Evolutionary conservation across 2,329 filamentous ascomycete genomes (phyloP).

Genomic region (Chaetomiaceae sp.): DNA sequence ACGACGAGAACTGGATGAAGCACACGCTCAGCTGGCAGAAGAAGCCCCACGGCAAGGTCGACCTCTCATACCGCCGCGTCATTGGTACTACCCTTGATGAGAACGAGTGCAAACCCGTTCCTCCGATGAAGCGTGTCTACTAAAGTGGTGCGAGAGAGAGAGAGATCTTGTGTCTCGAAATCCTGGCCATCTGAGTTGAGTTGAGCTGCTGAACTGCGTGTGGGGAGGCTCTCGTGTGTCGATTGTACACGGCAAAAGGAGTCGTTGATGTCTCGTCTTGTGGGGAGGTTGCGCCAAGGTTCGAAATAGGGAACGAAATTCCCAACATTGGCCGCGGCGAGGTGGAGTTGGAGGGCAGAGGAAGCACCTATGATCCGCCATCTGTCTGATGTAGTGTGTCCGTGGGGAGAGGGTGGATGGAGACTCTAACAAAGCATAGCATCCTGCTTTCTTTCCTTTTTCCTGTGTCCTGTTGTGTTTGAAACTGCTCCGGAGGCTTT

Average conservation of each 20-base stretch:
- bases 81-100: conserved; percentile 82
- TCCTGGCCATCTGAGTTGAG: neutral
- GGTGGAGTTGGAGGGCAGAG: neutral
- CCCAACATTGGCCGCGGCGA: neutral
- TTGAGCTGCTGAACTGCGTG: neutral
- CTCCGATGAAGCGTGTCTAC: conserved; percentile 93
- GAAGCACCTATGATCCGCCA: neutral
- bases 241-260: neutral
- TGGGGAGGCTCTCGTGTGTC: conserved; percentile 4
- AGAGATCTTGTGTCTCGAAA: neutral
- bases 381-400: too few species aligned
- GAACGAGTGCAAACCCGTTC: conserved; percentile 91
- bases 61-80: conserved; percentile 82
- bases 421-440: conserved; percentile 1
- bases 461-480: conserved; percentile 2
- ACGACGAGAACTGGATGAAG: conserved; percentile 99
- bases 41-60: conserved; percentile 79
- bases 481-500: neutral
- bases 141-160: too few species aligned
- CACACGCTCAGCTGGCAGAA: conserved; percentile 97
- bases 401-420: neutral
- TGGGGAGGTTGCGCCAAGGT: neutral
- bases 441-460: conserved; percentile 1
- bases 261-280: neutral
- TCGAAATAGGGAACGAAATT: too few species aligned